Evolutionary conservation across 331 rosid species (phyloP).

Genomic region (Acacia concinna): DNA sequence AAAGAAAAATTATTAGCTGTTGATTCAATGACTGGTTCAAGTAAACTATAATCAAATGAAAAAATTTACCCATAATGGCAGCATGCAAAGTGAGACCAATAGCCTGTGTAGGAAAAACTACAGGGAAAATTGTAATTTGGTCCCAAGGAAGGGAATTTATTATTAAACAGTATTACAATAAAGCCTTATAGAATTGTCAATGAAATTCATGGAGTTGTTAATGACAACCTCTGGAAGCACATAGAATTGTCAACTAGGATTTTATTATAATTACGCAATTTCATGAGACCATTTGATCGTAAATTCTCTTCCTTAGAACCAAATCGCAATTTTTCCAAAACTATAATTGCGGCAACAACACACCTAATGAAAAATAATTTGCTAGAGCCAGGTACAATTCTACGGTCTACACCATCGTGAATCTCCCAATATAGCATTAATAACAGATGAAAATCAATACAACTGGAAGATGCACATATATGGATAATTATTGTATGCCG

Average conservation of each 20-base stretch:
- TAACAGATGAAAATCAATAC: background rate
- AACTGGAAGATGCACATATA: background rate
- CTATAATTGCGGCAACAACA: background rate
- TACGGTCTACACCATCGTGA: background rate
- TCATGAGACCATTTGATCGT: no score
- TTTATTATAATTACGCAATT: no score
- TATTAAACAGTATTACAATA: no score
- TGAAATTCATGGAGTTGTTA: no score
- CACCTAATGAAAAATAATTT: background rate
- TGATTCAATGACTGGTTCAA: background rate
- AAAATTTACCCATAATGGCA: background rate
- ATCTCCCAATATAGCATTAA: background rate
- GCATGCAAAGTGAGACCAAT: background rate
- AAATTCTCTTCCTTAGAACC: no score
- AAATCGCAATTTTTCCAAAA: no score
- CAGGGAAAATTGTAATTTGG: no score
- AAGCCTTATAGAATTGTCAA: no score
- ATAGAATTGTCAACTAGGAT: no score
- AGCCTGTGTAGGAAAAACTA: background rate
- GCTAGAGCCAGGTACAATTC: background rate
- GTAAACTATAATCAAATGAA: background rate
- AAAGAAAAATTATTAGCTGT: background rate
- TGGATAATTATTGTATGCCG: background rate
- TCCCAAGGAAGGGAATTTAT: no score
- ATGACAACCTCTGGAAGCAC: no score